A percentile compares a stretch with the other conserved stretches of the same genome.
These are phyloP conservation scores for Novymonas esmeraldas DNA, from an alignment of 208 protist genomes.

Conservation along the genomic window DNA sequence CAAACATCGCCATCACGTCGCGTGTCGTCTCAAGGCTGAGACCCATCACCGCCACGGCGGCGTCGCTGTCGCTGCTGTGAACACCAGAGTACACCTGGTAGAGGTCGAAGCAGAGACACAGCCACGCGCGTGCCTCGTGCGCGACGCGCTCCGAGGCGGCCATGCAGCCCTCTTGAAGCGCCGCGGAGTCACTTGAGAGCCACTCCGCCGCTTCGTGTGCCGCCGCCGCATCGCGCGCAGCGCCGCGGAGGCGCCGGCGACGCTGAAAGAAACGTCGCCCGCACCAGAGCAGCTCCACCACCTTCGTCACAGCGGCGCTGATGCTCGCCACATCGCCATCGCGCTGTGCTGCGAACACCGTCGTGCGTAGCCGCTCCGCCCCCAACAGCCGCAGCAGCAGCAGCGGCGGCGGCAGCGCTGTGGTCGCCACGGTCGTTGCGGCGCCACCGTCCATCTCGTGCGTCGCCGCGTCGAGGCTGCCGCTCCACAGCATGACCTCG, in stretches of 20 bases:
- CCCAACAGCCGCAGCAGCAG: slow-evolving; percentile 2
- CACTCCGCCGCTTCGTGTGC: background rate
- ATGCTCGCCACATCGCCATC: background rate
- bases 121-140: slow-evolving; percentile 20
- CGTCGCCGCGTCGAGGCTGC: no score
- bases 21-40: slow-evolving; percentile 28
- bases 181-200: background rate
- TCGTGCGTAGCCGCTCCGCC: background rate
- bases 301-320: background rate
- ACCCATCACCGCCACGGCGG: slow-evolving; percentile 22
- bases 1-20: slow-evolving; percentile 22
- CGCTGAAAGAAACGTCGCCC: slow-evolving; percentile 13
- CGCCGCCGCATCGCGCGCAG: background rate
- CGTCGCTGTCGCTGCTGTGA: slow-evolving; percentile 1
- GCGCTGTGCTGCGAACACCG: background rate
- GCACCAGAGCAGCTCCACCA: slow-evolving; percentile 3
- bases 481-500: slow-evolving; percentile 2
- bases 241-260: no score
- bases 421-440: no score
- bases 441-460: background rate
- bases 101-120: slow-evolving; percentile 28
- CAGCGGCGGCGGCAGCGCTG: background rate
- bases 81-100: slow-evolving; percentile 18
- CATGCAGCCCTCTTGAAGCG: slow-evolving; percentile 16
- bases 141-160: slow-evolving; percentile 7